Conservation (phyloP, 1,284 basidiomycete genomes). For the Cerioporus squamosus region DNA sequence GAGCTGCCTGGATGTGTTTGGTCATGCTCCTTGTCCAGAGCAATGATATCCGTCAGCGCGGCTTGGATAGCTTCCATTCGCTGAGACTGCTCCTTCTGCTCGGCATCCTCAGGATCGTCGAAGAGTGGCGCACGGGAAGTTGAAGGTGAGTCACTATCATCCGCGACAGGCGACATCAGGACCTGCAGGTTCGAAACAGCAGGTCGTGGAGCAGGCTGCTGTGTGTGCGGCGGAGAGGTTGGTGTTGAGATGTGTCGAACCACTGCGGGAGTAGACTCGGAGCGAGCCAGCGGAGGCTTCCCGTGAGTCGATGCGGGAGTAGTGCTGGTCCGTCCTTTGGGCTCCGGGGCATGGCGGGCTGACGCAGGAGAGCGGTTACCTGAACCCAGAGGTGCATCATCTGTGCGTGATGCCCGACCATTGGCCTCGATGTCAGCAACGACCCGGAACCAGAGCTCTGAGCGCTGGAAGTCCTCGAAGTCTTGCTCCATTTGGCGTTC, state of each 20-base stretch:
- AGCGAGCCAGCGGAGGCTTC: slow-evolving; percentile 30
- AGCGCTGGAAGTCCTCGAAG: slow-evolving; percentile 85
- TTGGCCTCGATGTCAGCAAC: slow-evolving; percentile 68
- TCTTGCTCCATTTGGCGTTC: slow-evolving; percentile 91
- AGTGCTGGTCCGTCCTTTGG: slow-evolving; percentile 6
- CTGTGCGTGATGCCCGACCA: slow-evolving; percentile 17
- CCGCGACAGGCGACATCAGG: slow-evolving; percentile 68
- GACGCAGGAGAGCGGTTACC: slow-evolving; percentile 18
- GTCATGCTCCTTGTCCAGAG: slow-evolving; percentile 62
- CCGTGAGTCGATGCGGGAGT: slow-evolving; percentile 11
- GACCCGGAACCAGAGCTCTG: slow-evolving; percentile 91
- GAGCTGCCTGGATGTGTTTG: slow-evolving; percentile 18
- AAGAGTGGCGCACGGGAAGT: slow-evolving; percentile 78
- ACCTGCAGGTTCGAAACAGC: slow-evolving; percentile 70
- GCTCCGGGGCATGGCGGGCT: slow-evolving; percentile 15
- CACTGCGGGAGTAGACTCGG: slow-evolving; percentile 44
- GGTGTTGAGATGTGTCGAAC: slow-evolving; percentile 36
- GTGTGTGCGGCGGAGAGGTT: slow-evolving; percentile 10
- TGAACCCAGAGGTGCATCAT: slow-evolving; percentile 6
- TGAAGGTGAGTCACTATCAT: slow-evolving; percentile 46
- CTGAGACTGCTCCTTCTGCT: slow-evolving; percentile 53
- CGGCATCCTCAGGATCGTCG: slow-evolving; percentile 69
- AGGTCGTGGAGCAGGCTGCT: slow-evolving; percentile 32
- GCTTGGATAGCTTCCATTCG: slow-evolving; percentile 94
- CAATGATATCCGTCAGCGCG: slow-evolving; percentile 93